Base-by-base conservation (phyloP, 2,329 filamentous ascomycete species). In the Trichophaea hybrida region DNA sequence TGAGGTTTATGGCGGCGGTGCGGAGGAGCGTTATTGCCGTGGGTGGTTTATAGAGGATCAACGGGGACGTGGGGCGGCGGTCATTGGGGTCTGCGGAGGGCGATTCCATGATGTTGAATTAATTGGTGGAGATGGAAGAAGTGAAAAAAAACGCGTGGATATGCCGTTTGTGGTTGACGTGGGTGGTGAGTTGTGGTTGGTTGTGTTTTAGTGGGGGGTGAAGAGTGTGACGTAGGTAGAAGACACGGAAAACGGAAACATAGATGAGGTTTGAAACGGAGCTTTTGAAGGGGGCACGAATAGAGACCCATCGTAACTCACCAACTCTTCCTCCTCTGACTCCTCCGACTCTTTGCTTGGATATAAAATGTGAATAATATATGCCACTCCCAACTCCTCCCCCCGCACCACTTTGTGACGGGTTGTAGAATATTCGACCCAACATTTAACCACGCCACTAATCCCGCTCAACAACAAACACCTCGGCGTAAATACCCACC, bases 1-100 rank as follows among this genome's bases (percentile, higher is more conserved):
- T 69, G n/a, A 98, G 76, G 72, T 98, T 98, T 74, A 98, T 98
- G 5, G 90, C 89, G 13, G 89, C 88, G 40, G 93, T 88, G 58
- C 91, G 82, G 58, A 96, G 66, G 64, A 98, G 73, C 7, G 86
- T 83, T 87, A 88, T 95, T 49, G 94, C 69, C 0, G 89, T 94
- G 1, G 93, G 90, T 2, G 90, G 88, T 65, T 83, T 82, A 78
- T 97, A 98, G 51, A 97, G 80, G 52, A 94, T 84, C 68, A 95
- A 73, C 12, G 48, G 48, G 5, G 48, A 51, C 6, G 48, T 5
- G 13, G 48, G 48, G 48, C 48, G 48, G 24, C 24, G 24, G 12
- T 51, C 48, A 24, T 44, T n/a, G 15, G 48, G 48, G n/a, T 12
- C 31, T 1, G 48, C 15, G 6, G 48, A 10, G 37, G 57, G 8